Conservation (phyloP, 306 rosid genomes). For the Parietaria judaica region DNA sequence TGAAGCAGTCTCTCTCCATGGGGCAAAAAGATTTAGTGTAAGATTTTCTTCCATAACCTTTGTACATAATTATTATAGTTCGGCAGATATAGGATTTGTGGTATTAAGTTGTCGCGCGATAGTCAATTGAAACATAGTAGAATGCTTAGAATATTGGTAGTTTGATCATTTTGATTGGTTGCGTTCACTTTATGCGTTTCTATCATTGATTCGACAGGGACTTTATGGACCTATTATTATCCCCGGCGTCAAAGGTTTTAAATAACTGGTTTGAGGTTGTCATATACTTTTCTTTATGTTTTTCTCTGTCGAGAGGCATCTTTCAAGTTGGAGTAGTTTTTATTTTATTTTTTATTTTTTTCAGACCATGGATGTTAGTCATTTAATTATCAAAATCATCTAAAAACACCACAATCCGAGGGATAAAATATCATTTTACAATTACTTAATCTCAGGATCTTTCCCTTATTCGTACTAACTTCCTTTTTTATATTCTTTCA, state of each 20-base stretch:
- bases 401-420: not conserved
- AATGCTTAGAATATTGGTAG: constrained; percentile 1
- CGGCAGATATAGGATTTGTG: not conserved
- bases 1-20: constrained; percentile 50
- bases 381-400: no score
- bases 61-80: not conserved
- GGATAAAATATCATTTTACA: not conserved
- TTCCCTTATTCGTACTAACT: constrained; percentile 11
- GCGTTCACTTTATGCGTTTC: constrained; percentile 6
- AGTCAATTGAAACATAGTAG: not conserved
- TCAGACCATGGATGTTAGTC: no score
- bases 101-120: not conserved
- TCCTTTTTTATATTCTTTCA: constrained; percentile 31
- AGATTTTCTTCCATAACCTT: constrained; percentile 16
- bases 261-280: constrained; percentile 96
- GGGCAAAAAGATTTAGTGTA: constrained; percentile 94
- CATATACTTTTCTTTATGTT: constrained; percentile 10
- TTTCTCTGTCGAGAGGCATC: not conserved
- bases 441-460: not conserved
- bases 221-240: constrained; percentile 77
- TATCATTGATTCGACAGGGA: constrained; percentile 47
- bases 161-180: constrained; percentile 15
- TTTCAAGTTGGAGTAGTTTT: no score
- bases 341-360: no score
- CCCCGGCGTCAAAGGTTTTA: constrained; percentile 87